Evolutionary conservation across 768 basidiomycete genomes (phyloP).

Genomic region (Lactarius vividus): DNA sequence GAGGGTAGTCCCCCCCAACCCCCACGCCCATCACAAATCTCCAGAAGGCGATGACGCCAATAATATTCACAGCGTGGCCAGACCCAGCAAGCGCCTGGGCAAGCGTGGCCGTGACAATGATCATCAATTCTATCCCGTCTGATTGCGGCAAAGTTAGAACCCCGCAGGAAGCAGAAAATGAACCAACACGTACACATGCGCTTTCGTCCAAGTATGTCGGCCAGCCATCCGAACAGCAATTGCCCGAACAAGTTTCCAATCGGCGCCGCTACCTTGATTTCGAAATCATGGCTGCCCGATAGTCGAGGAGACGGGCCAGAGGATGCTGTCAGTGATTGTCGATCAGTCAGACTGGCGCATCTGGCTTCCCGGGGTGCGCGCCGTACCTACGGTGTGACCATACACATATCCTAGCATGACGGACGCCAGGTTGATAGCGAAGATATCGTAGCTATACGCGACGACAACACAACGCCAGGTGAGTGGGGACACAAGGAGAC

Average conservation of each 20-base stretch:
- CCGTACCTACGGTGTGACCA: conserved; percentile 33
- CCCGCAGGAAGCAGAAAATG: conserved; percentile 31
- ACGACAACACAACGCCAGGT: too few species aligned
- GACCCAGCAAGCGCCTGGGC: conserved; percentile 75
- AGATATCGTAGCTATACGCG: conserved; percentile 87
- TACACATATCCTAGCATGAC: conserved; percentile 85
- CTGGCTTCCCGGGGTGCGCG: neutral
- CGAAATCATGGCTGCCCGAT: conserved; percentile 32
- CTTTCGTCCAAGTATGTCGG: conserved; percentile 43
- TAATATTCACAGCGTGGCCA: conserved; percentile 64
- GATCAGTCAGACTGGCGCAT: neutral
- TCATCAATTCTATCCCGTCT: conserved; percentile 74
- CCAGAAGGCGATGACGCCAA: conserved; percentile 79
- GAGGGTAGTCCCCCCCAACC: conserved; percentile 86
- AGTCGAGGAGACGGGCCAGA: neutral
- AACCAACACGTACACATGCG: conserved; percentile 53
- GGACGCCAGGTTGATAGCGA: conserved; percentile 83
- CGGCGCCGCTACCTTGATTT: conserved; percentile 43
- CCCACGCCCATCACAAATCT: conserved; percentile 82
- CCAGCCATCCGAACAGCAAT: conserved; percentile 45
- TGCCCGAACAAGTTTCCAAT: conserved; percentile 43
- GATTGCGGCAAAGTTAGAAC: neutral
- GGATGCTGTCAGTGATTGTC: neutral
- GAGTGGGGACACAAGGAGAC: neutral
- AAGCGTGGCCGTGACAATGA: conserved; percentile 78